Base-by-base conservation (phyloP, 495 filamentous ascomycete species). In the Niebla homalea region DNA sequence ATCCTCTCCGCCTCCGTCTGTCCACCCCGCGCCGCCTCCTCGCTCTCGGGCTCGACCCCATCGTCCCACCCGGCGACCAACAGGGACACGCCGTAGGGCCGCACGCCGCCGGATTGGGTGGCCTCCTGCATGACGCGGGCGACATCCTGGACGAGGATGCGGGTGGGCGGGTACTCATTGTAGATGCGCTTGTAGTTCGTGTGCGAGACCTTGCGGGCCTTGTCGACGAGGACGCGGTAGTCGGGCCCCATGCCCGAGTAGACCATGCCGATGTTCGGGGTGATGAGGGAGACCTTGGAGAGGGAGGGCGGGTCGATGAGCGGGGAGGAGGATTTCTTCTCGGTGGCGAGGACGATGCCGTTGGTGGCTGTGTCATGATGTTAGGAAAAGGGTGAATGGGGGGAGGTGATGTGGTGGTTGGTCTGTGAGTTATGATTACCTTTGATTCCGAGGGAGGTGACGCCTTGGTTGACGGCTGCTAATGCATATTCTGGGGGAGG, bases 111-210 rank as follows among this genome's bases (percentile, higher is more conserved):
- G 48, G 84, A 90, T 69, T 99, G 92, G 39, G 92, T 99, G 23
- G 92, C 92, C 68, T 99, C 92, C 65, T 99, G 93, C 83, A 99
- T 94, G 50, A 95, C 89, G 57, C 87, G 79, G 40, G 92, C 92
- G 46, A 99, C 90, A 61, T 99, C 93, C 69, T 99, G 92, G 50
- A 99, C 92, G 65, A 99, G 74, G 77, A 99, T 99, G 54, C 92
- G 79, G 23, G 93, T 99, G 10, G 92, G 92, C 14, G 92, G 92
- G 76, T 99, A 99, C 73, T 99, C 92, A 70, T 99, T 99, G 75
- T 99, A 99, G 67, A 99, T 85, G 66, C 92, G 88, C 77, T 99
- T 99, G 80, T 97, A 99, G 67, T 83, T 83, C 42, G 93, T 94
- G 71, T 99, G 93, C n/a, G 87, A 92, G 50, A 96, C 92, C 69